These are phyloP conservation scores for Claviceps africana DNA, from an alignment of 2,329 filamentous ascomycete species.

Conservation along the genomic window DNA sequence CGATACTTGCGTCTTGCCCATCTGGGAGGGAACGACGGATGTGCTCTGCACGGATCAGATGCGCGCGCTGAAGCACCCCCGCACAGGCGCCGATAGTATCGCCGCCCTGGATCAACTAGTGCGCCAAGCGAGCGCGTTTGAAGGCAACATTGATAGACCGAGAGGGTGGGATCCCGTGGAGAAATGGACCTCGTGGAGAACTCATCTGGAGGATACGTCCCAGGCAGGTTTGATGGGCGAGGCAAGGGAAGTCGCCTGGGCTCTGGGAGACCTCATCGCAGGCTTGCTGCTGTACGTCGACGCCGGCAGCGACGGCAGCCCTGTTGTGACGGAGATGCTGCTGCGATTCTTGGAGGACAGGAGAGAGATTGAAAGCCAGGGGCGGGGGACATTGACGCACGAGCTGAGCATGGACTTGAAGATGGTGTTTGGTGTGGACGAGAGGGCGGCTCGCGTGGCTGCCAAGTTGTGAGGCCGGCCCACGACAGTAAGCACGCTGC, in stretches of 20 bases:
- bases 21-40: conserved; percentile 63
- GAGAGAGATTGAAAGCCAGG: conserved; percentile 8
- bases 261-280: conserved; percentile 29
- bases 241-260: conserved; percentile 30
- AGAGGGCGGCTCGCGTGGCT: background rate
- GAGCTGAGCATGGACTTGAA: conserved; percentile 18
- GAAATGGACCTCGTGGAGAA: conserved; percentile 27
- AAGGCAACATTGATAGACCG: conserved; percentile 12
- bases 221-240: conserved; percentile 29
- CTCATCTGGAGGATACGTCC: conserved; percentile 19
- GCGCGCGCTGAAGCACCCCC: conserved; percentile 31
- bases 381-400: conserved; percentile 11
- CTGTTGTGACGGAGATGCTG: conserved; percentile 25
- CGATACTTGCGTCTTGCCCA: conserved; percentile 48
- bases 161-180: conserved; percentile 16
- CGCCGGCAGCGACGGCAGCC: conserved; percentile 21
- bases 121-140: conserved; percentile 10
- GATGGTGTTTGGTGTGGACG: conserved; percentile 22
- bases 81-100: conserved; percentile 21
- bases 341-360: conserved; percentile 23
- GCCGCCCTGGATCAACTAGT: conserved; percentile 31
- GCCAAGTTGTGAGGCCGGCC: conserved; percentile 13
- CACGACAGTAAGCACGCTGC: background rate
- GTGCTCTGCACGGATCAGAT: conserved; percentile 45
- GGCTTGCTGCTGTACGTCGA: conserved; percentile 30